Conservation (phyloP, 352 stramenopile species). For the Phytophthora kernoviae region DNA sequence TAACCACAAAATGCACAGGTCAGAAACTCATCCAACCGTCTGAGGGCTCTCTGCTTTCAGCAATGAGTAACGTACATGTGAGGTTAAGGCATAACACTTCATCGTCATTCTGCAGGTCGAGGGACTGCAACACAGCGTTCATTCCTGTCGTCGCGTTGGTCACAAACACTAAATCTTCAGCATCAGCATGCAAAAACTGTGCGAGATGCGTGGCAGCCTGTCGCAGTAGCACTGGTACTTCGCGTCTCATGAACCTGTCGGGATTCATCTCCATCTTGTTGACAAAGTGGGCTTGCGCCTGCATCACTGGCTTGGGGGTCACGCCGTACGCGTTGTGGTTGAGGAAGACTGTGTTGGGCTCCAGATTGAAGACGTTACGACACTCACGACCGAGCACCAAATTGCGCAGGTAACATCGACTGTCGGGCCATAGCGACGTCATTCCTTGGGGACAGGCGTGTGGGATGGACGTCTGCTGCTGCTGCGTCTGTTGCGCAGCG, state of each 20-base stretch:
- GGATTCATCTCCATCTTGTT: conserved; percentile 90
- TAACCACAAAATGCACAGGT: conserved; percentile 12
- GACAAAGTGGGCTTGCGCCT: conserved; percentile 84
- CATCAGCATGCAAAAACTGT: conserved; percentile 68
- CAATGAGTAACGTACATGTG: conserved; percentile 60
- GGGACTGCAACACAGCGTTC: conserved; percentile 83
- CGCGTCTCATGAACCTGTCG: conserved; percentile 82
- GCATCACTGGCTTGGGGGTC: conserved; percentile 73
- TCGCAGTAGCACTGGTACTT: conserved; percentile 63
- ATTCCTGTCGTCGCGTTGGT: conserved; percentile 86
- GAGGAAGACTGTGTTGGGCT: conserved; percentile 78
- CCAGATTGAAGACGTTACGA: conserved; percentile 80
- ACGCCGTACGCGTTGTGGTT: conserved; percentile 87
- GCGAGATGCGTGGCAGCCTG: conserved; percentile 69
- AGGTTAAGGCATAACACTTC: conserved; percentile 89
- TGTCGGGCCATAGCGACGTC: conserved; percentile 75
- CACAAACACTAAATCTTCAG: conserved; percentile 86
- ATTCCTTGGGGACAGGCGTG: conserved; percentile 38
- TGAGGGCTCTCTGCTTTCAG: background rate
- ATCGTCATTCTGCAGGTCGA: conserved; percentile 87
- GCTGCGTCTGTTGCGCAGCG: conserved; percentile 18
- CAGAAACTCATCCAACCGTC: conserved; percentile 7
- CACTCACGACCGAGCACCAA: conserved; percentile 68
- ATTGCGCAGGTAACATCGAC: conserved; percentile 62
- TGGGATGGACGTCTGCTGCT: background rate